Conservation (phyloP, 306 rosid species). For the Vicia sativa region DNA sequence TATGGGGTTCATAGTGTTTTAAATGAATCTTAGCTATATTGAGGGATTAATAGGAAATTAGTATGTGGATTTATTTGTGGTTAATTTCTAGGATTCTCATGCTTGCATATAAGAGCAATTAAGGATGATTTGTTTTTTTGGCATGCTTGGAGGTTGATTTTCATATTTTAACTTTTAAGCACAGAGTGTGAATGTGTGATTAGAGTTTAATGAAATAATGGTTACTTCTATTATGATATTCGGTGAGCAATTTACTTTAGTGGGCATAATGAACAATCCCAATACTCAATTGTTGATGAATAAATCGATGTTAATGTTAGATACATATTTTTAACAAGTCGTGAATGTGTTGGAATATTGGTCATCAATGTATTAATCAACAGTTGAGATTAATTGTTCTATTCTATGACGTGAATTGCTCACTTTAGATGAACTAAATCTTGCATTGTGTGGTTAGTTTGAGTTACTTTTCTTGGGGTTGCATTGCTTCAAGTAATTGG, state of each 20-base stretch:
- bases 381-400: not conserved
- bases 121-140: not conserved
- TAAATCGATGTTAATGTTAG: not conserved
- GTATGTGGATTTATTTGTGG: conserved; percentile 9
- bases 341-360: not conserved
- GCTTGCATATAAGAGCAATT: not conserved
- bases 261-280: not conserved
- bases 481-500: not conserved
- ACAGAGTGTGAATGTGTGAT: conserved; percentile 1
- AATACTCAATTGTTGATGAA: not conserved
- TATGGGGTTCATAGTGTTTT: no score
- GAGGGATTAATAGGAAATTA: not conserved
- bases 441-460: conserved; percentile 14
- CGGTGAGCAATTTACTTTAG: not conserved
- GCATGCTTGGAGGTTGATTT: not conserved
- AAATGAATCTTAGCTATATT: not conserved
- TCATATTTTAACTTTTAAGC: conserved; percentile 8
- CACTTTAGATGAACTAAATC: not conserved
- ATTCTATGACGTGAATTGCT: not conserved
- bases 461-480: conserved; percentile 3
- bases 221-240: not conserved
- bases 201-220: conserved; percentile 6
- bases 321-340: not conserved
- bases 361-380: not conserved
- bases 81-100: conserved; percentile 17